Base-by-base conservation (phyloP, 345 rosid species). In the Eucalyptus leucophloia region DNA sequence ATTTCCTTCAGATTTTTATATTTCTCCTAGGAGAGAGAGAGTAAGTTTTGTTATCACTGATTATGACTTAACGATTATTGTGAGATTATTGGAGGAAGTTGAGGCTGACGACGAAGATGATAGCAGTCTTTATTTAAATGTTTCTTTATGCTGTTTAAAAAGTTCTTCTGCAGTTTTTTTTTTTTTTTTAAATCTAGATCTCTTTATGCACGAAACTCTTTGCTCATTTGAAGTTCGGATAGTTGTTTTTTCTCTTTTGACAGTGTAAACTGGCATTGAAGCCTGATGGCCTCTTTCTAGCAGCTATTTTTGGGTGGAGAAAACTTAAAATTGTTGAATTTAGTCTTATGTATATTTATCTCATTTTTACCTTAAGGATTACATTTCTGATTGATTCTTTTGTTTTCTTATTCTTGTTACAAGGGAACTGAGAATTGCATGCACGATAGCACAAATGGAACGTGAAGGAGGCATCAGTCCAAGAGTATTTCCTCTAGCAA, bases 381-480 rank as follows among this genome's bases (percentile, higher is more conserved):
- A 44, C 40, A 44, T 88, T 28, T n/a, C 86, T 86, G 69, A 56
- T 83, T 89, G 81, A 44, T 56, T 51, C 67, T 67, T 60, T 51
- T 49, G 45, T 45, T 67, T 87, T 85, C 67, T 89, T 88, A 67
- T 87, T 49, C 87, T 60, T 81, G 45, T 94, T 28, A 67, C 19
- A 49, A 97, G 98, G 93, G 99, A 97, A 91, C 91, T 98, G 88
- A 95, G 99, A 92, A 95, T 96, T 95, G 99, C 99, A 40, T 98
- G 99, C 94, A 98, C 99, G 28, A 91, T 97, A 89, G 98, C 99
- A 58, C 99, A 98, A 92, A 96, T 97, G 97, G 99, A 98, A 94
- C 98, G 98, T 28, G 99, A 98, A 94, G 99, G 99, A 81, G 99
- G 99, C 86, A 95, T 98, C 91, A 96, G 99, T 94, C 98, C 99